Evolutionary conservation across 768 basidiomycete genomes (phyloP).

Genomic region (Mycena amicta): DNA sequence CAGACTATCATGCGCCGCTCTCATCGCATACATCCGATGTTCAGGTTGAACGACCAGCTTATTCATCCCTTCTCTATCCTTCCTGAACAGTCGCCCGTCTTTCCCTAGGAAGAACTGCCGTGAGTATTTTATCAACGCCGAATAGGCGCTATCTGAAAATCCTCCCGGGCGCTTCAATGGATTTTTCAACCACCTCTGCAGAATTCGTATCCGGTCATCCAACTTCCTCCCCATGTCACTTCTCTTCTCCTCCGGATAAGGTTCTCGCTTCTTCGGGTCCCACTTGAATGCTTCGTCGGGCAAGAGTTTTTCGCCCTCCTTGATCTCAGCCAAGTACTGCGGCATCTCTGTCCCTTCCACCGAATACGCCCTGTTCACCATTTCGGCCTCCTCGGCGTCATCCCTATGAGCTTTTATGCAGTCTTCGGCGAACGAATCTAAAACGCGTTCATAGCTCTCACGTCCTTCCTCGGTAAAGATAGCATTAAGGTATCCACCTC

Average conservation of each 20-base stretch:
- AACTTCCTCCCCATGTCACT: neutral
- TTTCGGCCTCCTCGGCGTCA: neutral
- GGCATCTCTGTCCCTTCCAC: neutral
- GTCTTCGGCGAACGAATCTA: neutral
- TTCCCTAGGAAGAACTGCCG: slow-evolving; percentile 23
- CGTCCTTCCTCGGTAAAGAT: neutral
- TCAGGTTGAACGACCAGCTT: slow-evolving; percentile 25
- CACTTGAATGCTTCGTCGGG: neutral
- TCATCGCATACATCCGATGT: slow-evolving; percentile 25
- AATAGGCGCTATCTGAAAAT: slow-evolving; percentile 6
- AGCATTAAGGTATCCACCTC: slow-evolving; percentile 1
- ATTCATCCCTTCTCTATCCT: slow-evolving; percentile 5
- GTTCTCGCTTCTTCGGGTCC: neutral
- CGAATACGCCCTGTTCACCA: too few relatives aligned
- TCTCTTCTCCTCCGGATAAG: neutral
- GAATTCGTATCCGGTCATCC: neutral
- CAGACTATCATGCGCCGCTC: slow-evolving; percentile 24
- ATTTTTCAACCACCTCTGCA: neutral
- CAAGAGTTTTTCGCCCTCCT: neutral
- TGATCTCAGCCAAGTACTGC: neutral
- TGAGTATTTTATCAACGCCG: slow-evolving; percentile 1
- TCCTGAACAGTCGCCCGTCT: slow-evolving; percentile 19
- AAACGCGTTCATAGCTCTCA: neutral
- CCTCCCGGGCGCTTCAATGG: neutral
- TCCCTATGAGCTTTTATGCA: neutral